Conservation (phyloP, 108 stramenopile species). For the Mediolabrus comicus region DNA sequence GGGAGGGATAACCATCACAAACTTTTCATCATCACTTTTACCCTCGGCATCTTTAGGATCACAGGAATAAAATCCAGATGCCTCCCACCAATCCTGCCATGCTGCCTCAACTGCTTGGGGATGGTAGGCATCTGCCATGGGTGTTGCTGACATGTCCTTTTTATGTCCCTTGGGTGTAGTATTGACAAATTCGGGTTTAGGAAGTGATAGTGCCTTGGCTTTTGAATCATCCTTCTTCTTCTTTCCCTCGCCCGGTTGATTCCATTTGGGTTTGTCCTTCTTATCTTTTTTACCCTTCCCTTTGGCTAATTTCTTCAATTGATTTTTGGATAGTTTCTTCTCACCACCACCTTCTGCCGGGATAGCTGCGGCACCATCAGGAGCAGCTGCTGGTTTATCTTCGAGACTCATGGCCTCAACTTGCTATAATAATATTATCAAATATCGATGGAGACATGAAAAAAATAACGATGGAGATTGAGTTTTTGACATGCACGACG, state of each 20-base stretch:
- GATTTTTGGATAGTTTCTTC: conserved; percentile 72
- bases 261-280: conserved; percentile 88
- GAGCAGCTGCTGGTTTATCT: conserved; percentile 3
- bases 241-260: conserved; percentile 46
- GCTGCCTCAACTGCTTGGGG: conserved; percentile 95
- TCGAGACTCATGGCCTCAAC: conserved; percentile 33
- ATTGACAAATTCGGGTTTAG: conserved; percentile 67
- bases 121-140: conserved; percentile 94
- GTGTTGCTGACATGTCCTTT: conserved; percentile 69
- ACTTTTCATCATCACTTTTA: conserved; percentile 79
- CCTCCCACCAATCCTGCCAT: conserved; percentile 99
- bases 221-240: conserved; percentile 69
- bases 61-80: conserved; percentile 86
- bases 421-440: conserved; percentile 1
- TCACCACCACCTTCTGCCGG: conserved; percentile 8
- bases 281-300: conserved; percentile 64
- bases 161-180: conserved; percentile 86
- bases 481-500: background rate
- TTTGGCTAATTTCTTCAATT: conserved; percentile 85
- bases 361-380: background rate
- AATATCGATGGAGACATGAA: background rate
- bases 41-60: conserved; percentile 73
- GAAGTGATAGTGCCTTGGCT: conserved; percentile 31
- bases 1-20: conserved; percentile 99
- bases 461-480: background rate